Evolutionary conservation across 257 asterid species (phyloP).

Genomic region (Pogostemon cablin): DNA sequence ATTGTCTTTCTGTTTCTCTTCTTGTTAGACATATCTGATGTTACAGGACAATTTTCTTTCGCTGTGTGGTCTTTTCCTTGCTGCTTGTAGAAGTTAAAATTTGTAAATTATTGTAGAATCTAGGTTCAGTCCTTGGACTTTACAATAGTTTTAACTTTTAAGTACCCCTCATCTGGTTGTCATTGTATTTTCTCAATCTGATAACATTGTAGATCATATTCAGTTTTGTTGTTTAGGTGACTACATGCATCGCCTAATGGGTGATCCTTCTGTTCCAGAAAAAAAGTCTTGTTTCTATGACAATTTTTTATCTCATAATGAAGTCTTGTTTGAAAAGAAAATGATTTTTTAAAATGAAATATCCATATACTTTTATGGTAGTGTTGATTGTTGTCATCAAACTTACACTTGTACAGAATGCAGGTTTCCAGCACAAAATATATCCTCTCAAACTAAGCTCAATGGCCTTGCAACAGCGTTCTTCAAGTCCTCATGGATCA

Average conservation of each 20-base stretch:
- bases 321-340: neutral
- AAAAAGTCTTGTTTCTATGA: neutral
- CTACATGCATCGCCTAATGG: neutral
- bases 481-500: constrained; percentile 55
- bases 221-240: neutral
- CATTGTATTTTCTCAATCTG: neutral
- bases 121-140: neutral
- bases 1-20: neutral
- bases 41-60: neutral
- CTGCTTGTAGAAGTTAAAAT: neutral
- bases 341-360: neutral
- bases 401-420: constrained; percentile 50
- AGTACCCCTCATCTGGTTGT: neutral
- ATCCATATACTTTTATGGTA: neutral
- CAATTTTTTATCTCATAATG: neutral
- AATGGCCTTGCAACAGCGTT: constrained; percentile 50
- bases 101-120: neutral
- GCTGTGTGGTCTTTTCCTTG: neutral
- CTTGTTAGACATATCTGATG: neutral
- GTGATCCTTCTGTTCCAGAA: neutral
- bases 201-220: neutral
- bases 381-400: neutral
- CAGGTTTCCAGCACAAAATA: constrained; percentile 57
- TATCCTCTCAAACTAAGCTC: constrained; percentile 75
- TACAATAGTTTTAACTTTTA: neutral